A percentile compares a stretch with the other conserved stretches of the same genome.
Conservation (phyloP, 305 asterid genomes). For the Plantago coronopus region DNA sequence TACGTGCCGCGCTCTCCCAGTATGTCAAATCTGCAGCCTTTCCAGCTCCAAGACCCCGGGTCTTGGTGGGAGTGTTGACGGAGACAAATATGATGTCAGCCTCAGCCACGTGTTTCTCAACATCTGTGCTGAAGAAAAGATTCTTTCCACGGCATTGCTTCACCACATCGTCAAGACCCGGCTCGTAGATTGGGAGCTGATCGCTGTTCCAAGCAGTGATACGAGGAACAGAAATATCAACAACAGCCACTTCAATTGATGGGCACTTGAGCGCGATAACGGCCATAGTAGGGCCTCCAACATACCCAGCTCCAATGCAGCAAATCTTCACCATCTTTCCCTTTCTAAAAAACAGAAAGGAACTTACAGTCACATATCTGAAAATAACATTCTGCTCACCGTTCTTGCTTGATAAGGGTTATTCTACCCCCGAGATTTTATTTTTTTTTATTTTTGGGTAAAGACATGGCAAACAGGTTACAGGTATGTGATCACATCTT, state of each 20-base stretch:
- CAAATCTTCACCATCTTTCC: constrained; percentile 79
- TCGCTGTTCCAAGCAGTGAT: constrained; percentile 85
- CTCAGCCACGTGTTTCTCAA: constrained; percentile 78
- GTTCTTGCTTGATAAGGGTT: constrained; percentile 7
- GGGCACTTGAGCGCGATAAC: constrained; percentile 94
- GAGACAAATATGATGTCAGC: constrained; percentile 88
- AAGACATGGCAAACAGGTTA: no score
- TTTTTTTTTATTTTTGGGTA: no score
- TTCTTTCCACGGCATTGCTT: constrained; percentile 88
- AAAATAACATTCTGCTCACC: background rate
- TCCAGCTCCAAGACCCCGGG: constrained; percentile 87
- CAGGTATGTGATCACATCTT: no score
- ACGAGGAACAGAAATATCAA: constrained; percentile 77
- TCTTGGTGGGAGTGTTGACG: constrained; percentile 84
- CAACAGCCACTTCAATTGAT: constrained; percentile 63
- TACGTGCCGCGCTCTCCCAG: constrained; percentile 97
- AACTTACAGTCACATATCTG: background rate
- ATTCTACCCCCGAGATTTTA: background rate
- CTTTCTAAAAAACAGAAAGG: background rate
- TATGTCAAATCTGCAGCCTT: constrained; percentile 87
- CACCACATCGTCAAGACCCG: constrained; percentile 88
- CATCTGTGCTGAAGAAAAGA: constrained; percentile 89
- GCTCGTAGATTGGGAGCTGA: constrained; percentile 82
- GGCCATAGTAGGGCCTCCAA: constrained; percentile 93
- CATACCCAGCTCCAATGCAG: constrained; percentile 92